Conservation (phyloP, 2,329 filamentous ascomycete species). For the Erysiphe pulchra region DNA sequence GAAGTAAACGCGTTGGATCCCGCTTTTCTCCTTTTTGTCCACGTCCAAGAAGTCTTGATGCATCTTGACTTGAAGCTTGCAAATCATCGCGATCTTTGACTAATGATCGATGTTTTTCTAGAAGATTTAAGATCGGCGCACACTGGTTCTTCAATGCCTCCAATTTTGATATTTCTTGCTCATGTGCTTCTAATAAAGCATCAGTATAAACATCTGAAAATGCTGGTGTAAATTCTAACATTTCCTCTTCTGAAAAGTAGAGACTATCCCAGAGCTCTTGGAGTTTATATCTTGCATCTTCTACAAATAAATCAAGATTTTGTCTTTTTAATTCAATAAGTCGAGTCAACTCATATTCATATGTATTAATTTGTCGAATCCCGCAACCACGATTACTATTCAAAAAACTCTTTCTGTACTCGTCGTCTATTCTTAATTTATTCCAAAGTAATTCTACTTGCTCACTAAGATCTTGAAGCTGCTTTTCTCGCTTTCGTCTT, state of each 20-base stretch:
- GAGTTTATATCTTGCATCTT: constrained; percentile 71
- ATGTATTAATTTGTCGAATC: constrained; percentile 79
- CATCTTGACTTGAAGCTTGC: constrained; percentile 76
- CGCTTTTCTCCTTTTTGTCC: constrained; percentile 84
- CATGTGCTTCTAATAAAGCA: constrained; percentile 79
- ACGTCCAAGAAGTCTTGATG: constrained; percentile 73
- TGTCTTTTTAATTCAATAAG: constrained; percentile 85
- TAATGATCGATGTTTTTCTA: constrained; percentile 62
- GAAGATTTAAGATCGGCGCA: constrained; percentile 52
- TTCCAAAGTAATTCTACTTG: constrained; percentile 78
- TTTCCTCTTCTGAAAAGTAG: constrained; percentile 93
- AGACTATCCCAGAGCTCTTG: constrained; percentile 88
- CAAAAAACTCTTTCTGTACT: constrained; percentile 64
- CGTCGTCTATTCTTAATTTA: constrained; percentile 58
- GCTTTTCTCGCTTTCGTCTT: constrained; percentile 58
- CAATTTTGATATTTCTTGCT: constrained; percentile 64
- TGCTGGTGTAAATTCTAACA: constrained; percentile 91
- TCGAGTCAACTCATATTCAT: constrained; percentile 66
- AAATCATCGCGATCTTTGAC: constrained; percentile 73
- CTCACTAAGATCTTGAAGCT: constrained; percentile 45
- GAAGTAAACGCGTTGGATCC: constrained; percentile 75
- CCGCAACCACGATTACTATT: constrained; percentile 77
- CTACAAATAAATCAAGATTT: constrained; percentile 85
- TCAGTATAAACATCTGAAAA: constrained; percentile 97
- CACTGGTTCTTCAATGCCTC: constrained; percentile 70